Base-by-base conservation (phyloP, 2,329 filamentous ascomycete genomes). In the Chaetomiaceae sp. region DNA sequence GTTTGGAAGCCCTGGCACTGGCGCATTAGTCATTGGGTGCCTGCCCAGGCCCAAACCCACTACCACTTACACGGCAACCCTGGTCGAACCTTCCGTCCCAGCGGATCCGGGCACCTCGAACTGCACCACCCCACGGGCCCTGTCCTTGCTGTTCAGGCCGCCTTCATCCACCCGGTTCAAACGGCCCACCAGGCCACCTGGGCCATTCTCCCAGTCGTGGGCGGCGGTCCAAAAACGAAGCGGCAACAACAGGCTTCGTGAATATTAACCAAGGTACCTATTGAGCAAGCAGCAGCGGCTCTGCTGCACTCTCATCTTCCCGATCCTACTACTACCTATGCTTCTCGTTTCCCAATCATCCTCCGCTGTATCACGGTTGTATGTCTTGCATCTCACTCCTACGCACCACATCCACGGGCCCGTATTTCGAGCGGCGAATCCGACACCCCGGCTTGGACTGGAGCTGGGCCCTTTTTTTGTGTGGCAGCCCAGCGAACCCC, bases 51-150 rank as follows among this genome's bases (percentile, higher is more conserved):
- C 19, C 25, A 6, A 27, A 12, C 14, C 27, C 45, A 33, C 37
- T 31, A 9, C 17, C 45, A 48, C 45, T 48, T 48, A 48, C 21
- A 48, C 45, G 14, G 27, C 38, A 33, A 19, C 30, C 37, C 45
- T 33, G 47, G 46, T 49, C 39, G 46, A 31, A 49, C 47, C 47
- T 49, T 48, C 47, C 40, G 17, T 38, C 19, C 25, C 44, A 33
- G 21, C 33, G 17, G 21, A 38, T 17, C 23, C n/a, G 27, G 30
- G 5, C 7, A 16, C 12, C 19, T 14, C 20, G 23, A 23, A 47
- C 23, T 10, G 25, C 25, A 27, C 44, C n/a, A 27, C 33, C 44
- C 44, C 33, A 16, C 17, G 25, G 25, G 5, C 44, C 35, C 44
- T 39, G 44, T 47, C 25, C 44, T 10, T 40, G 23, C 44, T 13